Conservation (phyloP, 1,139 yeast genomes). For the Scheffersomyces insectosa region DNA sequence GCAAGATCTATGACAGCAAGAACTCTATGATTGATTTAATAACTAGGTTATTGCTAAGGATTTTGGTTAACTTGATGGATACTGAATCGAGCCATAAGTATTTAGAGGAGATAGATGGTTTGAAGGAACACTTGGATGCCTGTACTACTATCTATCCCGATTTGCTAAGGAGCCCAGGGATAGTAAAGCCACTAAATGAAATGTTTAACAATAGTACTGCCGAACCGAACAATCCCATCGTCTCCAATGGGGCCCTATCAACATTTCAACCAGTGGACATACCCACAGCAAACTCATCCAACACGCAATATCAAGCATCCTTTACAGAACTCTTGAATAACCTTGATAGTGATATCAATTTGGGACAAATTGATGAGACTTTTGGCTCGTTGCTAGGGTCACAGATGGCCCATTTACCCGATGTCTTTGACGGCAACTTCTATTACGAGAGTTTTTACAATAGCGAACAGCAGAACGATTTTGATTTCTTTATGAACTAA, state of each 20-base stretch:
- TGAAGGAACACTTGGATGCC: slow-evolving; percentile 17
- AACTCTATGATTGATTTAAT: slow-evolving; percentile 11
- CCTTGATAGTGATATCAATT: neutral
- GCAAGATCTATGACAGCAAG: slow-evolving; percentile 6
- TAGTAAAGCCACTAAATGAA: no score
- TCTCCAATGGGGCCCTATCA: no score
- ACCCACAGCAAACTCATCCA: neutral
- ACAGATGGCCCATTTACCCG: slow-evolving; percentile 15
- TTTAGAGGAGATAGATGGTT: slow-evolving; percentile 12
- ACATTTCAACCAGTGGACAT: neutral
- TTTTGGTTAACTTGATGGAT: slow-evolving; percentile 17
- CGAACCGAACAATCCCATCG: no score
- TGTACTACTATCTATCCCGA: slow-evolving; percentile 21
- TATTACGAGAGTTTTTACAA: neutral
- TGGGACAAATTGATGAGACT: slow-evolving; percentile 11
- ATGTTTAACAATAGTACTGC: no score
- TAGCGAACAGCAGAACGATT: neutral
- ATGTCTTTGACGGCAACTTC: slow-evolving; percentile 6
- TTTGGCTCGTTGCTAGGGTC: slow-evolving; percentile 13
- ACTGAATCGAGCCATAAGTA: slow-evolving; percentile 12
- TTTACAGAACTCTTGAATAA: neutral
- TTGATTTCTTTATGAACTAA: neutral
- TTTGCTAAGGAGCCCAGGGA: slow-evolving; percentile 11
- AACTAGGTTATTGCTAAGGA: slow-evolving; percentile 18
- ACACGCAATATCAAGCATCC: neutral